A percentile compares a stretch with the other conserved stretches of the same genome.
Evolutionary conservation across 768 basidiomycete genomes (phyloP).

Genomic region (Phlegmacium glaucopus): DNA sequence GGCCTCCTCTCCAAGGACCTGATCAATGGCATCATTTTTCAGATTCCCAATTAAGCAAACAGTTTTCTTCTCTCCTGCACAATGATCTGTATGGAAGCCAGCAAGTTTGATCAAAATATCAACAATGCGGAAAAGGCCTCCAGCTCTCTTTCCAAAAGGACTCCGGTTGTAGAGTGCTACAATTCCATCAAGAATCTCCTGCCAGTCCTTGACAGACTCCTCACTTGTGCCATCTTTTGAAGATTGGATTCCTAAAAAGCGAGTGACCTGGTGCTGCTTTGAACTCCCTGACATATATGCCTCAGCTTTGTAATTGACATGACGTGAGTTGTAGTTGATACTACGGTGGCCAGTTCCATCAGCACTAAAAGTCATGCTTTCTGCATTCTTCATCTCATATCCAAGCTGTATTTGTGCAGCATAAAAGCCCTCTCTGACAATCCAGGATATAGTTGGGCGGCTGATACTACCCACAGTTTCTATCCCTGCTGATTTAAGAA

Average conservation of each 20-base stretch:
- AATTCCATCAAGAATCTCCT: slow-evolving; percentile 11
- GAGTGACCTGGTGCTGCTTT: slow-evolving; percentile 8
- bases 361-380: too few species aligned
- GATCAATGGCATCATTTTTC: slow-evolving; percentile 17
- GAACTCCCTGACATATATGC: slow-evolving; percentile 7
- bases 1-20: slow-evolving; percentile 18
- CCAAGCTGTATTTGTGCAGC: too few species aligned
- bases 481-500: slow-evolving; percentile 16
- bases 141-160: slow-evolving; percentile 17
- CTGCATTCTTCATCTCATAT: too few species aligned
- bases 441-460: too few species aligned
- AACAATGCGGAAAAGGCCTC: slow-evolving; percentile 8
- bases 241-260: slow-evolving; percentile 18
- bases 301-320: slow-evolving; percentile 16
- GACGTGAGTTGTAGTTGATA: slow-evolving; percentile 18
- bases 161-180: slow-evolving; percentile 16
- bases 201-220: slow-evolving; percentile 18
- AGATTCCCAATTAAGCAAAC: slow-evolving; percentile 13
- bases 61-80: slow-evolving; percentile 25
- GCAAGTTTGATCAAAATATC: slow-evolving; percentile 14
- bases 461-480: slow-evolving; percentile 7
- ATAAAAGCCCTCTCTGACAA: too few species aligned
- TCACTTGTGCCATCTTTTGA: slow-evolving; percentile 17
- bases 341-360: slow-evolving; percentile 17
- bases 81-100: slow-evolving; percentile 20